Evolutionary conservation across 2,329 filamentous ascomycete species (phyloP).

Genomic region (Neonectria coccinea): DNA sequence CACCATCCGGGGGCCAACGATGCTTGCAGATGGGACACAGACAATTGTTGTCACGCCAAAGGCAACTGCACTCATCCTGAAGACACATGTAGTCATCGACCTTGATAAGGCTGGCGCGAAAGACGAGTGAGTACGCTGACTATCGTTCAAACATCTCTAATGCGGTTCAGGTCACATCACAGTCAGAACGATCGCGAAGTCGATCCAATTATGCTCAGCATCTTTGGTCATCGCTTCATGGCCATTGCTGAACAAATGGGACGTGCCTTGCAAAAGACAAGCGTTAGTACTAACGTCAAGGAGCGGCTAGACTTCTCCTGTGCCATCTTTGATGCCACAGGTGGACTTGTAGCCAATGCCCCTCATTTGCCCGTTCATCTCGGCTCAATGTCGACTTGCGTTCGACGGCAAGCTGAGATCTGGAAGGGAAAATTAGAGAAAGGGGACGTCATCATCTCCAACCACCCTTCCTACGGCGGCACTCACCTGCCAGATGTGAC

Average conservation of each 20-base stretch:
- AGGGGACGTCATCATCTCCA: conserved; percentile 85
- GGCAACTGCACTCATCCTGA: conserved; percentile 79
- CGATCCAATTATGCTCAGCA: conserved; percentile 84
- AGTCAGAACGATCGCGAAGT: conserved; percentile 53
- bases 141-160: conserved; percentile 8
- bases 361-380: conserved; percentile 85
- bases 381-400: conserved; percentile 85
- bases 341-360: conserved; percentile 81
- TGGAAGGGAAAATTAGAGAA: conserved; percentile 82
- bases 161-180: conserved; percentile 7
- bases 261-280: conserved; percentile 81
- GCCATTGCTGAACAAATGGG: conserved; percentile 89
- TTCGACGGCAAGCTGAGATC: conserved; percentile 80
- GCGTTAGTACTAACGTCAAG: conserved; percentile 84
- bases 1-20: conserved; percentile 81
- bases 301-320: conserved; percentile 87
- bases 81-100: conserved; percentile 92
- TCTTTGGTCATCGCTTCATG: conserved; percentile 88
- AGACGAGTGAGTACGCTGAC: conserved; percentile 44
- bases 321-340: conserved; percentile 80
- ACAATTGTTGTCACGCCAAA: conserved; percentile 90
- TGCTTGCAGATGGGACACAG: conserved; percentile 88
- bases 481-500: conserved; percentile 88
- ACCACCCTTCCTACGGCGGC: conserved; percentile 85
- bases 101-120: conserved; percentile 68